A percentile compares a stretch with the other conserved stretches of the same genome.
Conservation (phyloP, 2,329 filamentous ascomycete genomes). For the Exophiala viscosa region DNA sequence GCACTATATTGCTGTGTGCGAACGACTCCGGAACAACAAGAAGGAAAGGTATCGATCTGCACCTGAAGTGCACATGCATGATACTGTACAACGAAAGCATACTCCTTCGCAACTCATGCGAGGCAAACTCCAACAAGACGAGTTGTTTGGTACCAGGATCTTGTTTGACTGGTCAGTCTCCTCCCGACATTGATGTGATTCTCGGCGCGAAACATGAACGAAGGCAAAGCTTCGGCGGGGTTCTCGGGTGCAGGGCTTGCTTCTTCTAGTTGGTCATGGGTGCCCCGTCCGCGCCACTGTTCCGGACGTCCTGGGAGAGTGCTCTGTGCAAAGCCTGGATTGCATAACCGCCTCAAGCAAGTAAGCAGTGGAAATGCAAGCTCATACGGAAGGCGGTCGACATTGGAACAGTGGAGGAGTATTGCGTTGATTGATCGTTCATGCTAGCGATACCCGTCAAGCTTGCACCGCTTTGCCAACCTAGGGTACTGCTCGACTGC, state of each 20-base stretch:
- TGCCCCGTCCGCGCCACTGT: constrained; percentile 51
- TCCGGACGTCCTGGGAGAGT: constrained; percentile 52
- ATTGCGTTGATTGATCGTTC: constrained; percentile 50
- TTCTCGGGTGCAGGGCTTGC: constrained; percentile 50
- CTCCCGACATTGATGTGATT: constrained; percentile 44
- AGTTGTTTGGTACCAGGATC: constrained; percentile 58
- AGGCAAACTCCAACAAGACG: constrained; percentile 53
- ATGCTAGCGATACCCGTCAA: constrained; percentile 57
- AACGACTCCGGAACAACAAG: too few relatives aligned
- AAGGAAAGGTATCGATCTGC: too few relatives aligned
- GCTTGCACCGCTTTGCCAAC: constrained; percentile 51
- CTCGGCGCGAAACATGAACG: constrained; percentile 43
- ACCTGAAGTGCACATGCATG: constrained; percentile 25
- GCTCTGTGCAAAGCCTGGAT: constrained; percentile 57
- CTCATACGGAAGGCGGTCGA: constrained; percentile 51
- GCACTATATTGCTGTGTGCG: too few relatives aligned
- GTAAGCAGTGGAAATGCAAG: constrained; percentile 59
- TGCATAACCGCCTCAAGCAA: constrained; percentile 48
- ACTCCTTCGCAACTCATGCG: constrained; percentile 55
- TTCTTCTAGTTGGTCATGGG: constrained; percentile 49
- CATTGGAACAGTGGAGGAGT: constrained; percentile 49
- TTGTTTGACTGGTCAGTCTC: constrained; percentile 46
- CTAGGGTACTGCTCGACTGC: constrained; percentile 42
- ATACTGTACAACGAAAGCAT: constrained; percentile 37
- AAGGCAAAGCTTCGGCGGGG: not conserved